Base-by-base conservation (phyloP, 805 yeast species). In the Blastobotrys robertii region DNA sequence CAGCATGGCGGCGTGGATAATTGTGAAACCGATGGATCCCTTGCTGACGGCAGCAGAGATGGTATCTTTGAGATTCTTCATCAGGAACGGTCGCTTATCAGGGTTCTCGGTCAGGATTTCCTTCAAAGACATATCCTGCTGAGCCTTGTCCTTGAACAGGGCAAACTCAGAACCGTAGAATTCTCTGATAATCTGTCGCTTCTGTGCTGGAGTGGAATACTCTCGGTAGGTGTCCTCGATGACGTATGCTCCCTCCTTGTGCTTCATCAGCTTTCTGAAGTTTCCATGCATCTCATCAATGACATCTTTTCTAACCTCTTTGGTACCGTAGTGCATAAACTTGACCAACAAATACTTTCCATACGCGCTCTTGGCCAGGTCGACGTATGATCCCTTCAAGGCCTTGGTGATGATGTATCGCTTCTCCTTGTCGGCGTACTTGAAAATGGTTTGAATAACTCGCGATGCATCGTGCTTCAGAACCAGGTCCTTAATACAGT, bases 91-190 rank as follows among this genome's bases (percentile, higher is more conserved):
- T 61, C 83, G 76, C 71, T 84, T 86, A 59, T 88, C 97, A 12
- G 82, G 73, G 49, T 77, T 73, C 50, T 77, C 85, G 12, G 61
- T 62, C 45, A 81, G 72, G 35, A 84, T 77, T 40, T 85, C 88
- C 45, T 72, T 68, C 41, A 90, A 73, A 10, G 74, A 66, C 37
- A 72, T 74, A 41, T 71, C 76, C 47, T 73, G 72, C 6, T 19
- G 25, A 36, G 83, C 87, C 8, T 79, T 70, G 41, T 85, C 90
- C 62, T 76, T 79, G 69, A 90, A 90, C 9, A 85, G 79, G 14
- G 96, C 96, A 61, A 82, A 90, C 65, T 86, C 94, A 9, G 95
- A 76, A 43, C 97, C 98, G 86, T 94, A 90, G 60, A 90, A 90
- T 66, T 90, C 98, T 64, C 92, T 78, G 51, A 90, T 77, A 83